phyloP scores from a whole-genome alignment of 2,329 filamentous ascomycete species.

The Aspergillus persii region DNA sequence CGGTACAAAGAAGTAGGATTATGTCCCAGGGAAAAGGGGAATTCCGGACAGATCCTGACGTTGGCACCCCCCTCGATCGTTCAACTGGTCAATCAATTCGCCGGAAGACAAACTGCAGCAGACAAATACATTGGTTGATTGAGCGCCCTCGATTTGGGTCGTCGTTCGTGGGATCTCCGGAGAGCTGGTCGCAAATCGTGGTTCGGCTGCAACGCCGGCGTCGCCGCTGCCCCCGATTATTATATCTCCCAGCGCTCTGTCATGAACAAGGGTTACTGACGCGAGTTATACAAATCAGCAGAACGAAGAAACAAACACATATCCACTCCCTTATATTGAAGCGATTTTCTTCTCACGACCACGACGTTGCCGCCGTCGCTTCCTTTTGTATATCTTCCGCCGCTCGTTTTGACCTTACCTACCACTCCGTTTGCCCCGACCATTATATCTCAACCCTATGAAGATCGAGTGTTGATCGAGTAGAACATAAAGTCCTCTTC shows the following conservation, averaged over 20 bases:
- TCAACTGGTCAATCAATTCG: conserved; percentile 4
- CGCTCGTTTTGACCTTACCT: conserved; percentile 9
- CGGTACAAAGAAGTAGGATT: conserved; percentile 13
- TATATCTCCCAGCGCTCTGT: neutral
- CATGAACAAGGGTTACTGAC: conserved; percentile 10
- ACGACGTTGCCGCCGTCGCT: neutral
- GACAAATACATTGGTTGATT: conserved; percentile 34
- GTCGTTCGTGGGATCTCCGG: conserved; percentile 15
- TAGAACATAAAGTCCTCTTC: conserved; percentile 8
- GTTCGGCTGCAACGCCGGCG: conserved; percentile 10
- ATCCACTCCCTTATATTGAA: conserved; percentile 8
- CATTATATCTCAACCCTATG: conserved; percentile 25
- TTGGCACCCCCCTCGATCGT: conserved; percentile 5
- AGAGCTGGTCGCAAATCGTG: conserved; percentile 16
- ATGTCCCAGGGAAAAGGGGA: conserved; percentile 15
- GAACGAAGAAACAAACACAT: conserved; percentile 2
- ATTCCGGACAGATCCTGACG: conserved; percentile 9
- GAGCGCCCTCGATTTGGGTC: conserved; percentile 14
- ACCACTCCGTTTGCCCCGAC: conserved; percentile 1
- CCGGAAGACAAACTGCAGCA: conserved; percentile 24
- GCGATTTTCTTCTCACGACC: conserved; percentile 10
- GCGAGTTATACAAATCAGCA: conserved; percentile 8
- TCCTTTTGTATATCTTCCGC: conserved; percentile 7
- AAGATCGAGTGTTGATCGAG: conserved; percentile 20
- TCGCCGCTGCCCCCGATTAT: conserved; percentile 8